Percentiles rank a stretch among this genome's conserved stretches.
These are phyloP conservation scores for Malassezia caprae DNA, from an alignment of 1,284 basidiomycete species.

Conservation along the genomic window DNA sequence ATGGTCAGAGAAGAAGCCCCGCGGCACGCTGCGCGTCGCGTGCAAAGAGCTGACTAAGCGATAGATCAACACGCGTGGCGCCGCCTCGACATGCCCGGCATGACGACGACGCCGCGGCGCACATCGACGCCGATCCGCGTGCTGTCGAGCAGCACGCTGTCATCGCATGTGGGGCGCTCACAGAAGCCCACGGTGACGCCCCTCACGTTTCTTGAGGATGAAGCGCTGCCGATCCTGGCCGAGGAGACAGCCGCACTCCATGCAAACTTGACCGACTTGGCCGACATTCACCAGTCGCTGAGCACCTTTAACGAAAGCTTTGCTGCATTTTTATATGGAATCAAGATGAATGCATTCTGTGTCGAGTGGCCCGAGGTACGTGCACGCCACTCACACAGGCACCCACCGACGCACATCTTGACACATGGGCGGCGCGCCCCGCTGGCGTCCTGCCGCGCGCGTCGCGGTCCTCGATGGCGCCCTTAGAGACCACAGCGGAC, in stretches of 20 bases:
- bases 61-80: constrained; percentile 1
- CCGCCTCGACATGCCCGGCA: background rate
- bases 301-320: constrained; percentile 84
- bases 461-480: background rate
- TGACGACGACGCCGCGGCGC: constrained; percentile 26
- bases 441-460: background rate
- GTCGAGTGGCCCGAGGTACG: constrained; percentile 71
- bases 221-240: constrained; percentile 69
- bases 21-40: background rate
- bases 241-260: constrained; percentile 76
- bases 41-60: constrained; percentile 1
- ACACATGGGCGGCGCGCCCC: background rate
- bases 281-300: constrained; percentile 63
- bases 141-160: constrained; percentile 80
- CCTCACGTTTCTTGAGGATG: constrained; percentile 67
- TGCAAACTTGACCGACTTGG: constrained; percentile 63
- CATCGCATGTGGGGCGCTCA: constrained; percentile 57
- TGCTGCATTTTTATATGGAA: constrained; percentile 75
- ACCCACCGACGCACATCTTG: background rate
- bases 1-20: background rate
- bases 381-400: constrained; percentile 1
- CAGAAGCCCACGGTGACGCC: constrained; percentile 65
- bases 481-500: constrained; percentile 15
- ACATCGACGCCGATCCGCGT: constrained; percentile 67
- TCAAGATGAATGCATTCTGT: constrained; percentile 89